A percentile compares a stretch with the other conserved stretches of the same genome.
phyloP scores from a whole-genome alignment of 805 yeast species.

The Schizosaccharomyces osmophilus region DNA sequence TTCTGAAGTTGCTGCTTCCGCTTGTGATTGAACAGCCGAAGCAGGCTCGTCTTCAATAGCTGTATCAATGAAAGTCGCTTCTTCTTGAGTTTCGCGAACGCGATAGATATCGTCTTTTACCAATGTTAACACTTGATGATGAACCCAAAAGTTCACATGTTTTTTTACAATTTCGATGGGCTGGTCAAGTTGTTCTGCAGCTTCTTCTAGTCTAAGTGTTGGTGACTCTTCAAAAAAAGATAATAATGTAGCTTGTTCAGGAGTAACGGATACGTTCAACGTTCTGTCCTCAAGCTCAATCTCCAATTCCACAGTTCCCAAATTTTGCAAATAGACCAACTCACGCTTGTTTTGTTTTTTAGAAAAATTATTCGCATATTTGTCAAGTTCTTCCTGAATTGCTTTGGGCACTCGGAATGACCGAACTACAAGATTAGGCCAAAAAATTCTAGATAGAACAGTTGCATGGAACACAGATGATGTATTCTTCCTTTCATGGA shows the following conservation, averaged over 20 bases:
- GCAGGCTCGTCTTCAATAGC: conserved; percentile 4
- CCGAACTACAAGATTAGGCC: conserved; percentile 37
- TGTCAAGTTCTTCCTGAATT: conserved; percentile 20
- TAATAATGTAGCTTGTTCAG: conserved; percentile 47
- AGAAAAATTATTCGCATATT: conserved; percentile 23
- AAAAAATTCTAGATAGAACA: conserved; percentile 51
- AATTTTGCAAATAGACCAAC: conserved; percentile 29
- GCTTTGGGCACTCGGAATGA: conserved; percentile 25
- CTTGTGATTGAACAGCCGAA: conserved; percentile 11
- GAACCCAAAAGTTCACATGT: conserved; percentile 38
- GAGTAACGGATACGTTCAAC: conserved; percentile 26
- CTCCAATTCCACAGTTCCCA: conserved; percentile 39
- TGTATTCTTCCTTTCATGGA: conserved; percentile 13
- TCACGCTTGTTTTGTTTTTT: conserved; percentile 30
- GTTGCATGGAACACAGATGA: conserved; percentile 24
- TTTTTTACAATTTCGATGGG: conserved; percentile 17
- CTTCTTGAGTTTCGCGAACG: not conserved
- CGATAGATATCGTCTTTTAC: not conserved
- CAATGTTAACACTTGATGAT: conserved; percentile 26
- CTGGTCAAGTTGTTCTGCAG: conserved; percentile 20
- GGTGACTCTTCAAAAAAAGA: conserved; percentile 19
- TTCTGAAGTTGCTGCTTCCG: conserved; percentile 9
- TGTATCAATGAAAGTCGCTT: not conserved
- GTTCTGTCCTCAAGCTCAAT: conserved; percentile 26
- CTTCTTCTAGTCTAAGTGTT: conserved; percentile 14